A percentile compares a stretch with the other conserved stretches of the same genome.
phyloP scores from a whole-genome alignment of 176 grass and related monocot species.

The Lolium perenne region DNA sequence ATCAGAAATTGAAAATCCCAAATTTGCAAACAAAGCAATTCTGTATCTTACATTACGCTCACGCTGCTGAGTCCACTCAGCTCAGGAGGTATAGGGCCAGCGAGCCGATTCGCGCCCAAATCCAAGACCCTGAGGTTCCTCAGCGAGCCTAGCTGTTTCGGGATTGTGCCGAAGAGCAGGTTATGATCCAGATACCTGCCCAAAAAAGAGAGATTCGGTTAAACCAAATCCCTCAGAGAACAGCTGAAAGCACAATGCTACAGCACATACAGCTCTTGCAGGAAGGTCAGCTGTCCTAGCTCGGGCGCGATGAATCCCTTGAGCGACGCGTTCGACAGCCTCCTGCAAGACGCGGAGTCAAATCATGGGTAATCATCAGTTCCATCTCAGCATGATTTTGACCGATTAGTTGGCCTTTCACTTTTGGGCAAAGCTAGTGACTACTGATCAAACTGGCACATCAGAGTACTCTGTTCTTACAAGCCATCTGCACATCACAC shows the following conservation, averaged over 20 bases:
- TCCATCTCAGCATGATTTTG: slow-evolving; percentile 9
- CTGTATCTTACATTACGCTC: slow-evolving; percentile 67
- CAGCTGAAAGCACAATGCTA: not conserved
- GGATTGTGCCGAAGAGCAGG: slow-evolving; percentile 80
- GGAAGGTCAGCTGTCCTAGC: slow-evolving; percentile 63
- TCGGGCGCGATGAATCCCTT: slow-evolving; percentile 85
- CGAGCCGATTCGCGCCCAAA: slow-evolving; percentile 79
- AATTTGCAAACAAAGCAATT: slow-evolving; percentile 12
- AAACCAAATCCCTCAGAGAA: not conserved
- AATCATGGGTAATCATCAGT: not conserved
- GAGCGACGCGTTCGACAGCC: slow-evolving; percentile 74
- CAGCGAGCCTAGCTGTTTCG: slow-evolving; percentile 66
- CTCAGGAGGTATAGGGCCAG: slow-evolving; percentile 78
- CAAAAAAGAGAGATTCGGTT: slow-evolving; percentile 34
- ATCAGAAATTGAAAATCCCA: not conserved
- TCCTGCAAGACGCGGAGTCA: slow-evolving; percentile 53
- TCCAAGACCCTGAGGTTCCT: slow-evolving; percentile 78
- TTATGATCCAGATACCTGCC: slow-evolving; percentile 87
- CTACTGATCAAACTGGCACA: slow-evolving; percentile 42
- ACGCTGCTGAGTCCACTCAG: slow-evolving; percentile 62
- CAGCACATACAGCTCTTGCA: slow-evolving; percentile 83
- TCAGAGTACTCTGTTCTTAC: slow-evolving; percentile 26
- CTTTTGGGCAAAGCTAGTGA: slow-evolving; percentile 28
- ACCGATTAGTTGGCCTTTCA: slow-evolving; percentile 16
- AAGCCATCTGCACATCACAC: slow-evolving; percentile 20